These are phyloP conservation scores for Pseudoscleropodium purum DNA, from an alignment of 225 moss, liverwort and hornwort genomes.

Conservation along the genomic window DNA sequence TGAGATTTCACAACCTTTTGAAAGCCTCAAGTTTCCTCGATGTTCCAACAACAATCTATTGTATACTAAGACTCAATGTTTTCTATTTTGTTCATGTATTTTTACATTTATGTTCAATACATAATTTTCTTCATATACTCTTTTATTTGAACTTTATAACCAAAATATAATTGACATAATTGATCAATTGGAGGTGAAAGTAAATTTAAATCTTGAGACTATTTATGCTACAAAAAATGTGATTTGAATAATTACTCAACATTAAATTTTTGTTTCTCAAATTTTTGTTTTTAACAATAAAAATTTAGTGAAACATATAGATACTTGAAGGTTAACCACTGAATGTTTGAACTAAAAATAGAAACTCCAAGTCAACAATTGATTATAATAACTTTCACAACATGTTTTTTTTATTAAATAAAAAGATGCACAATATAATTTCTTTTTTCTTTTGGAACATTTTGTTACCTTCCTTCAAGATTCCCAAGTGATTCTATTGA, in stretches of 20 bases:
- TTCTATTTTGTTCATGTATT: not conserved
- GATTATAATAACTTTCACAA: not conserved
- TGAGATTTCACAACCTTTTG: not conserved
- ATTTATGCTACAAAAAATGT: not conserved
- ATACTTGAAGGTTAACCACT: not conserved
- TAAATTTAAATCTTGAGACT: not conserved
- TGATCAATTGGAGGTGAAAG: not conserved
- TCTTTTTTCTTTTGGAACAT: not conserved
- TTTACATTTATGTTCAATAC: not conserved
- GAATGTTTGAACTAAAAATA: not conserved
- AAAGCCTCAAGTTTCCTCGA: not conserved
- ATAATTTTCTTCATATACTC: not conserved
- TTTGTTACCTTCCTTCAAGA: not conserved
- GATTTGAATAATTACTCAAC: not conserved
- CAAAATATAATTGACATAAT: not conserved
- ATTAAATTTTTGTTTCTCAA: not conserved
- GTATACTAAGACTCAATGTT: not conserved
- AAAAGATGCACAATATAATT: not conserved
- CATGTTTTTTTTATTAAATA: not conserved
- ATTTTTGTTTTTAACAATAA: no score
- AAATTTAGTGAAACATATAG: not conserved
- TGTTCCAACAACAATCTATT: not conserved
- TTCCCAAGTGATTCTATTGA: not conserved
- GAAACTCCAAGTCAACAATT: not conserved
- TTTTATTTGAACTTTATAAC: not conserved